Conservation (phyloP, 805 yeast species). For the Kazachstania kunashirensis region DNA sequence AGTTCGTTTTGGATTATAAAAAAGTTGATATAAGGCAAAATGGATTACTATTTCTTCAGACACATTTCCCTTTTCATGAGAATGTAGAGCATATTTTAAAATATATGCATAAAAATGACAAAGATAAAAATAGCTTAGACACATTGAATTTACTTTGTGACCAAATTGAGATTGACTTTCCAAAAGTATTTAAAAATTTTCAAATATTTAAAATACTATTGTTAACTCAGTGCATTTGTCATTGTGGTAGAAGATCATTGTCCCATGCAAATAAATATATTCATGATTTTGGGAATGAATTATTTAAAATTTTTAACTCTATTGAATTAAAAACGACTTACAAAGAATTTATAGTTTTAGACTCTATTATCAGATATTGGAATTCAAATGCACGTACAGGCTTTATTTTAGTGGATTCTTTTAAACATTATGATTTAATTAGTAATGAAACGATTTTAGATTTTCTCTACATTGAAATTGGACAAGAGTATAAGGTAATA, state of each 20-base stretch:
- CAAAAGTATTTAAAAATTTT: slow-evolving; percentile 26
- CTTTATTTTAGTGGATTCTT: slow-evolving; percentile 40
- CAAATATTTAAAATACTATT: slow-evolving; percentile 44
- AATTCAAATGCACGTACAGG: slow-evolving; percentile 50
- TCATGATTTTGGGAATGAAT: slow-evolving; percentile 25
- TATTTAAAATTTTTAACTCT: slow-evolving; percentile 20
- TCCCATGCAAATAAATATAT: slow-evolving; percentile 57
- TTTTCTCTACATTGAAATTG: slow-evolving; percentile 30
- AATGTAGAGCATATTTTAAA: slow-evolving; percentile 28
- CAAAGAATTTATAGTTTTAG: slow-evolving; percentile 37
- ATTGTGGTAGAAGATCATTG: slow-evolving; percentile 77
- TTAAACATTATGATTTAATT: slow-evolving; percentile 36
- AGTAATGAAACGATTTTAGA: slow-evolving; percentile 31
- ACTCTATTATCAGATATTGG: slow-evolving; percentile 51
- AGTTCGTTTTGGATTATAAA: slow-evolving; percentile 11
- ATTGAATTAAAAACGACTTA: slow-evolving; percentile 7
- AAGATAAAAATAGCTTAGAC: slow-evolving; percentile 11
- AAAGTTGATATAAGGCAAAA: slow-evolving; percentile 20
- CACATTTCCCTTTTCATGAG: slow-evolving; percentile 26
- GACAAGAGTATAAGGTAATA: slow-evolving; percentile 25
- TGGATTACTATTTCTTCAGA: slow-evolving; percentile 29
- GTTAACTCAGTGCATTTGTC: slow-evolving; percentile 60
- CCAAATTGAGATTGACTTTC: slow-evolving; percentile 16
- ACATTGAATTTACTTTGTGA: slow-evolving; percentile 18
- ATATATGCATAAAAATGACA: slow-evolving; percentile 19